These are phyloP conservation scores for Myrmaecium sp. DNA, from an alignment of 2,329 filamentous ascomycete species.

Conservation along the genomic window DNA sequence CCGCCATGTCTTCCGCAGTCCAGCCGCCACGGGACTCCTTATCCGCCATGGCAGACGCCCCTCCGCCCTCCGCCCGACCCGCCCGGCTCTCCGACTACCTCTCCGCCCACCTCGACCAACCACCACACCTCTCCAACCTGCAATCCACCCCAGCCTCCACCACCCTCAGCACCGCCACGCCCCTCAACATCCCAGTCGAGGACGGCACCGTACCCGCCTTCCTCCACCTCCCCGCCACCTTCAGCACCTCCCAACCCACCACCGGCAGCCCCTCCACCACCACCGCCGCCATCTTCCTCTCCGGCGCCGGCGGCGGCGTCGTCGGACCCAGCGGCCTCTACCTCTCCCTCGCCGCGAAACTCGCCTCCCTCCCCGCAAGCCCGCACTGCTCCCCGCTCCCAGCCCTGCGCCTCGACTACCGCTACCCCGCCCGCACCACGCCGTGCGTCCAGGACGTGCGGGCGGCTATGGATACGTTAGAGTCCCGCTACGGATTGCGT, in stretches of 20 bases:
- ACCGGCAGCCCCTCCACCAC: conserved; percentile 9
- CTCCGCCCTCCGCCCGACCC: no score
- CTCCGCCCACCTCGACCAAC: no score
- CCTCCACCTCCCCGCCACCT: conserved; percentile 7
- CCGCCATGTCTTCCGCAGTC: no score
- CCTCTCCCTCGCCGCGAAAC: conserved; percentile 24
- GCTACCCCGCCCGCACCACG: conserved; percentile 16
- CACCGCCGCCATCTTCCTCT: conserved; percentile 24
- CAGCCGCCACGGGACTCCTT: no score
- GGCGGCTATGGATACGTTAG: conserved; percentile 21
- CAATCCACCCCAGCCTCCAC: no score
- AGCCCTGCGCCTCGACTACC: conserved; percentile 25
- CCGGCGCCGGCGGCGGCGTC: conserved; percentile 22
- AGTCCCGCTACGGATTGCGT: conserved; percentile 12
- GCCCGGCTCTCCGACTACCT: no score
- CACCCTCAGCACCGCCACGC: conserved; percentile 5
- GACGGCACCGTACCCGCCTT: conserved; percentile 8
- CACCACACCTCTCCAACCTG: no score
- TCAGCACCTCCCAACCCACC: conserved; percentile 1
- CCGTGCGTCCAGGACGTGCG: conserved; percentile 21
- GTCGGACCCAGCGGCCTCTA: conserved; percentile 25
- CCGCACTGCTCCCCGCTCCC: conserved; percentile 22
- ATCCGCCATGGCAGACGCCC: no score
- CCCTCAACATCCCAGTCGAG: conserved; percentile 7
- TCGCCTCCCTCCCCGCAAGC: conserved; percentile 20